Evolutionary conservation across 2,329 filamentous ascomycete genomes (phyloP), one percentile per base, ranked within the genome.

Genomic region (Pseudomassariella vexata): DNA sequence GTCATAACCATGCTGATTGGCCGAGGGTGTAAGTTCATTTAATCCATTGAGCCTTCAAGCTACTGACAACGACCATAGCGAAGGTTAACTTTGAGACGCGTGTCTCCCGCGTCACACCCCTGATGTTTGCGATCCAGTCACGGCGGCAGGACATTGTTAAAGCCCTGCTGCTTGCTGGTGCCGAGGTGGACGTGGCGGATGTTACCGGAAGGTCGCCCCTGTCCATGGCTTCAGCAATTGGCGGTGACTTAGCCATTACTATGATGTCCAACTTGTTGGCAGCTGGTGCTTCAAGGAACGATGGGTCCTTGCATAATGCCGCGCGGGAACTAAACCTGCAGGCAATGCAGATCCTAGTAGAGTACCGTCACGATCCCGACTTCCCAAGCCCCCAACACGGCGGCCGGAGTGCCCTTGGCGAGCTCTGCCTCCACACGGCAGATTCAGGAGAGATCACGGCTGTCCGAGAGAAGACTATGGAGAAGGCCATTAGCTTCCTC

Each of bases 281-380:
- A 0, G 68, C 72, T 0, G 70, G 73, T 14, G 71, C 75, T 1
- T 66, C 70, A 2, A 65, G 62, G 24, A 76, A 83, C 36, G 79
- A 85, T 37, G 78, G 79, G 0, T 82, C 76, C 2, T 60, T 85
- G 3, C 79, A 84, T 45, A 78, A 81, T 38, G 75, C 78, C 4
- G 71, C 78, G 0, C 63, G 73, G 9, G 66, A 72, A 28, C 60
- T 83, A 14, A 75, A 81, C 40, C 41, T 78, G 0, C 55, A 68
- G 9, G 70, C 69, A 2, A 70, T 80, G 39, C 62, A 65, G 30
- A 59, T 76, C 2, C 59, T 85, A 2, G 55, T 82, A 5, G 60
- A 77, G 27, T 59, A 71, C 39, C 73, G 70, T 2, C 79, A 83
- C 37, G 72, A 80, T 11, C 65, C 75, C 0, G 78, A 82, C 46